Conservation (phyloP, 495 filamentous ascomycete genomes). For the Venustampulla echinocandica region DNA sequence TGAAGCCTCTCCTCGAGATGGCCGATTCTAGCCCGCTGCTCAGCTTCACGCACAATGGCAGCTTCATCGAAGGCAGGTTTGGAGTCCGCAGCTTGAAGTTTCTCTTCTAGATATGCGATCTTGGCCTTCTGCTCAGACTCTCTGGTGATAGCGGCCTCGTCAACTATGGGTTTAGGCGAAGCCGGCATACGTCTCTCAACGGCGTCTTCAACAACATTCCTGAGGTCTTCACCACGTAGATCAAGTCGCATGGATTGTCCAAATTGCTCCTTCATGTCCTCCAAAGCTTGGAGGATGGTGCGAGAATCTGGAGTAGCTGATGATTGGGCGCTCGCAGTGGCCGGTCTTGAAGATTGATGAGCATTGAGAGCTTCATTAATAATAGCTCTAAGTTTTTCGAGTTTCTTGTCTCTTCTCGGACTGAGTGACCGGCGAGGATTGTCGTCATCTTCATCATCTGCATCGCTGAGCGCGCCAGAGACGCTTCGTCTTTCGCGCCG, state of each 20-base stretch:
- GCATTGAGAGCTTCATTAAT: conserved; percentile 70
- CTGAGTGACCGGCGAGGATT: conserved; percentile 53
- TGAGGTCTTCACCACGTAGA: conserved; percentile 46
- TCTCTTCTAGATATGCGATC: conserved; percentile 30
- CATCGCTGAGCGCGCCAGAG: conserved; percentile 59
- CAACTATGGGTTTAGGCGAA: conserved; percentile 18
- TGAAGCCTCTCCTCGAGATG: conserved; percentile 36
- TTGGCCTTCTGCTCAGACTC: conserved; percentile 16
- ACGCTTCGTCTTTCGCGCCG: conserved; percentile 45
- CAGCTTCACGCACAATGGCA: not conserved
- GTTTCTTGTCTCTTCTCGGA: conserved; percentile 61
- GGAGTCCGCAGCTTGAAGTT: conserved; percentile 38
- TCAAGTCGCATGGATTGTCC: conserved; percentile 33
- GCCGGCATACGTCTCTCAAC: conserved; percentile 41
- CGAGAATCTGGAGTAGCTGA: conserved; percentile 34
- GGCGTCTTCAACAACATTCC: conserved; percentile 49
- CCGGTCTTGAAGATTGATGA: conserved; percentile 33
- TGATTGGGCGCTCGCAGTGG: conserved; percentile 15
- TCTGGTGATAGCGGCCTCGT: conserved; percentile 23
- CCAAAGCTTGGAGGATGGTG: conserved; percentile 48
- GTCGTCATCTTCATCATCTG: conserved; percentile 90
- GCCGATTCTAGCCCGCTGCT: conserved; percentile 9
- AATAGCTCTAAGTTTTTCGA: conserved; percentile 73
- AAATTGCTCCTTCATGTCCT: conserved; percentile 47
- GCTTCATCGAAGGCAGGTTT: conserved; percentile 19